Conservation (phyloP, 2,329 filamentous ascomycete species). For the Epichloe hybrida region DNA sequence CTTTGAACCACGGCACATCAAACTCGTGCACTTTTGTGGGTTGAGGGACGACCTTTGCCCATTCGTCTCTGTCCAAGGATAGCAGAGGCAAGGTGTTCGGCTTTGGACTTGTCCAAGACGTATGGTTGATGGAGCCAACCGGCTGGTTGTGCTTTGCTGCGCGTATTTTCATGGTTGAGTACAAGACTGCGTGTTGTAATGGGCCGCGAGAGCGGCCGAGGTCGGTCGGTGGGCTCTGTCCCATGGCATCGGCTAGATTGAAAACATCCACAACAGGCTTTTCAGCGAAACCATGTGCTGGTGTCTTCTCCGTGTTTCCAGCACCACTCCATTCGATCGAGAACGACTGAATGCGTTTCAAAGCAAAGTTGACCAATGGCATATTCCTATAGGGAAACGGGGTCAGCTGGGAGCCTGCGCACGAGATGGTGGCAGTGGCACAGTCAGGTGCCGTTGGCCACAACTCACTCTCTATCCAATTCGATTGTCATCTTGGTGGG, state of each 20-base stretch:
- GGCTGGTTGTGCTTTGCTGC: slow-evolving; percentile 10
- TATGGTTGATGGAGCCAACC: slow-evolving; percentile 11
- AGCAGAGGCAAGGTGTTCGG: slow-evolving; percentile 7
- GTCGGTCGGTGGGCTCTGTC: background rate
- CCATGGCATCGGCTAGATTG: slow-evolving; percentile 1
- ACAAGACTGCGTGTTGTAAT: slow-evolving; percentile 8
- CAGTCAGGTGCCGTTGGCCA: too few species aligned
- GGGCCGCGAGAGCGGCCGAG: background rate
- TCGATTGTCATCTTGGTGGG: slow-evolving; percentile 2
- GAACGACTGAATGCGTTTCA: slow-evolving; percentile 9
- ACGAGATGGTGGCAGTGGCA: background rate
- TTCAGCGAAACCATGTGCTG: background rate
- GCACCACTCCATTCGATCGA: slow-evolving; percentile 1
- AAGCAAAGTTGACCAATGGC: slow-evolving; percentile 10
- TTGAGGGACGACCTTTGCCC: slow-evolving; percentile 8
- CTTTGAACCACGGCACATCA: slow-evolving; percentile 8
- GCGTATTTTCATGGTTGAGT: slow-evolving; percentile 10
- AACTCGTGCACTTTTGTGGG: slow-evolving; percentile 7
- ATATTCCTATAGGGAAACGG: slow-evolving; percentile 7
- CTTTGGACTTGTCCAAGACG: slow-evolving; percentile 8
- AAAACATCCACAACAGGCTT: background rate
- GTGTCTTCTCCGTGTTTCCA: background rate
- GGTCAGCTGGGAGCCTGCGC: background rate
- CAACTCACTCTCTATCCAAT: slow-evolving; percentile 8
- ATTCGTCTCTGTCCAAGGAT: slow-evolving; percentile 5